Evolutionary conservation across 2,329 filamentous ascomycete genomes (phyloP).

Genomic region (Claviceps sp.): DNA sequence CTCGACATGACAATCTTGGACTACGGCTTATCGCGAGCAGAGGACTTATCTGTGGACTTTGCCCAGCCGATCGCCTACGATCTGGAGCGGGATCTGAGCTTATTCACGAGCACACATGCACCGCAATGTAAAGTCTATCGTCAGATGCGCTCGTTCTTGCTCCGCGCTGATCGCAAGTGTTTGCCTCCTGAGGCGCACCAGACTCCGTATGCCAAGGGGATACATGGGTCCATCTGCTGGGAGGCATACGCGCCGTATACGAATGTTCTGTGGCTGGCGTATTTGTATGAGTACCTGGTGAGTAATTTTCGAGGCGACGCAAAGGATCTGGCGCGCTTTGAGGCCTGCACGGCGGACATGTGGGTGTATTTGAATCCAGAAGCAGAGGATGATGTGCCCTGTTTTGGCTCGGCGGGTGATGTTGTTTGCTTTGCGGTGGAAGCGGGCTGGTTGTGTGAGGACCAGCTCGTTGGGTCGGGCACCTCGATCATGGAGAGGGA

Average conservation of each 20-base stretch:
- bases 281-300: constrained; percentile 42
- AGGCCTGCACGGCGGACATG: constrained; percentile 35
- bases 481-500: constrained; percentile 24
- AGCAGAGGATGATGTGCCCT: constrained; percentile 31
- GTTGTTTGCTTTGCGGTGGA: constrained; percentile 44
- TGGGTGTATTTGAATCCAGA: constrained; percentile 40
- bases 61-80: constrained; percentile 37
- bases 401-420: constrained; percentile 42
- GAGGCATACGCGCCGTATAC: constrained; percentile 43
- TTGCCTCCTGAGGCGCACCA: constrained; percentile 33
- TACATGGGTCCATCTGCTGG: constrained; percentile 40
- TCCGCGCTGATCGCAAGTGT: constrained; percentile 36
- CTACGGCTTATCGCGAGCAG: constrained; percentile 49
- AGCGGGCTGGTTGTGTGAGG: constrained; percentile 41
- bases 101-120: constrained; percentile 48
- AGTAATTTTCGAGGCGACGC: constrained; percentile 33
- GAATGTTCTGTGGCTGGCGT: constrained; percentile 52
- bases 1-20: constrained; percentile 52
- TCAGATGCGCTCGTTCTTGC: constrained; percentile 45
- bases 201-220: constrained; percentile 30
- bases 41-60: constrained; percentile 24
- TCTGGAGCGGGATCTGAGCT: constrained; percentile 43
- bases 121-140: constrained; percentile 49
- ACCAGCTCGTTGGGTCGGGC: constrained; percentile 31
- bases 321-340: constrained; percentile 32